Conservation (phyloP, 768 basidiomycete genomes). For the Pleurotus tuber-regium region DNA sequence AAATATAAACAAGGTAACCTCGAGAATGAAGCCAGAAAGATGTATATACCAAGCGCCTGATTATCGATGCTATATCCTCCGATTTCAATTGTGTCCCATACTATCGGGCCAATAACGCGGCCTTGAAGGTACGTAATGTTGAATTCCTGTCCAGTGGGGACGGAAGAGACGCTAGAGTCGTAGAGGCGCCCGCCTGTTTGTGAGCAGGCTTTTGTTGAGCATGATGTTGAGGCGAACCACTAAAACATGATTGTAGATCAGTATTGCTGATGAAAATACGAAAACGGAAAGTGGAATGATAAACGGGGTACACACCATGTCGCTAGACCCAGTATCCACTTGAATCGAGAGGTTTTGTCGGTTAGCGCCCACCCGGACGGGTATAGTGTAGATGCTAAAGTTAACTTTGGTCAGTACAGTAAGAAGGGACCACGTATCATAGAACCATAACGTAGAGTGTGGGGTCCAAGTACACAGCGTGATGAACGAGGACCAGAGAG, state of each 20-base stretch:
- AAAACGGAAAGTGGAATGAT: slow-evolving; percentile 3
- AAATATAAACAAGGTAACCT: too few relatives aligned
- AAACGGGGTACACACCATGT: slow-evolving; percentile 51
- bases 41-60: slow-evolving; percentile 66
- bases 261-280: background rate
- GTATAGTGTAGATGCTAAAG: slow-evolving; percentile 63
- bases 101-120: slow-evolving; percentile 55
- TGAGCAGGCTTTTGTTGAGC: slow-evolving; percentile 52
- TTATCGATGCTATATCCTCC: slow-evolving; percentile 62
- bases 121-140: slow-evolving; percentile 61
- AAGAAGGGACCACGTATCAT: too few relatives aligned
- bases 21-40: too few relatives aligned
- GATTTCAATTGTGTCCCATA: slow-evolving; percentile 64
- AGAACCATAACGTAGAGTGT: too few relatives aligned
- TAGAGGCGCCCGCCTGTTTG: slow-evolving; percentile 48
- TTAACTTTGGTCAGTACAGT: slow-evolving; percentile 2
- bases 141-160: slow-evolving; percentile 41
- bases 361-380: slow-evolving; percentile 48
- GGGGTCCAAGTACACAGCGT: too few relatives aligned
- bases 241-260: slow-evolving; percentile 21
- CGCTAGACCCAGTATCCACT: slow-evolving; percentile 81
- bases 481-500: too few relatives aligned
- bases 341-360: slow-evolving; percentile 61
- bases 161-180: slow-evolving; percentile 50
- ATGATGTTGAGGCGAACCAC: slow-evolving; percentile 76